These are phyloP conservation scores for Cladosporium cucumerinum DNA, from an alignment of 2,329 filamentous ascomycete species.

Conservation along the genomic window DNA sequence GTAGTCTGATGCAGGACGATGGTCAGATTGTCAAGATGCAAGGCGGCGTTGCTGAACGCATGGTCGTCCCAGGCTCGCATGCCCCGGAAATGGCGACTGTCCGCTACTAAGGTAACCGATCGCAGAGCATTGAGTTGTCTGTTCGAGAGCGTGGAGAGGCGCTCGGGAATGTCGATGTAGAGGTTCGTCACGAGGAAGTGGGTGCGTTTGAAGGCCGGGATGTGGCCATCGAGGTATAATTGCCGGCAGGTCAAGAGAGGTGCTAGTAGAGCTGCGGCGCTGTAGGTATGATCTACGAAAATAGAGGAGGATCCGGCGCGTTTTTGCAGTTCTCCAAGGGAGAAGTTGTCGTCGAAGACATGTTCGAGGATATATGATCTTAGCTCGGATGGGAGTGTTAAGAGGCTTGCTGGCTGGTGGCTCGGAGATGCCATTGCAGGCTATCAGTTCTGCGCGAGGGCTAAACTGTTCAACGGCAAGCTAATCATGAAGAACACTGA, in stretches of 20 bases:
- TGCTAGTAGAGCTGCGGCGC: conserved; percentile 27
- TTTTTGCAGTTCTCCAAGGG: conserved; percentile 17
- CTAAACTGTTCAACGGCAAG: too few relatives aligned
- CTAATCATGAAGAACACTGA: background rate
- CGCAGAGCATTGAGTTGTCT: conserved; percentile 34
- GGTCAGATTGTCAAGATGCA: conserved; percentile 35
- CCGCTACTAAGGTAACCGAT: conserved; percentile 32
- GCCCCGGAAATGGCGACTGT: conserved; percentile 31
- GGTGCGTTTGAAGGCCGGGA: conserved; percentile 36
- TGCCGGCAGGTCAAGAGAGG: conserved; percentile 40
- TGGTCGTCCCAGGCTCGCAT: conserved; percentile 33
- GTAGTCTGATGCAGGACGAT: conserved; percentile 33
- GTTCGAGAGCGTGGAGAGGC: conserved; percentile 25
- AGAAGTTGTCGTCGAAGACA: conserved; percentile 24
- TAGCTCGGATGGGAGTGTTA: conserved; percentile 38
- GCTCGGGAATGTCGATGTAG: conserved; percentile 31
- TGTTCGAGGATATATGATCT: conserved; percentile 35
- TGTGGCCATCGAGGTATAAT: conserved; percentile 36
- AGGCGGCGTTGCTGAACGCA: conserved; percentile 32
- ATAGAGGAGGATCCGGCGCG: conserved; percentile 23
- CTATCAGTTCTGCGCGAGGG: too few relatives aligned
- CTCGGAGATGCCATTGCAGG: background rate
- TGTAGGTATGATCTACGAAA: conserved; percentile 30
- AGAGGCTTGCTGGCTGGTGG: conserved; percentile 19
- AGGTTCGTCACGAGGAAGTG: conserved; percentile 36